A percentile compares a stretch with the other conserved stretches of the same genome.
phyloP scores from a whole-genome alignment of 129 eudicot species.

The Helianthus tuberosus region DNA sequence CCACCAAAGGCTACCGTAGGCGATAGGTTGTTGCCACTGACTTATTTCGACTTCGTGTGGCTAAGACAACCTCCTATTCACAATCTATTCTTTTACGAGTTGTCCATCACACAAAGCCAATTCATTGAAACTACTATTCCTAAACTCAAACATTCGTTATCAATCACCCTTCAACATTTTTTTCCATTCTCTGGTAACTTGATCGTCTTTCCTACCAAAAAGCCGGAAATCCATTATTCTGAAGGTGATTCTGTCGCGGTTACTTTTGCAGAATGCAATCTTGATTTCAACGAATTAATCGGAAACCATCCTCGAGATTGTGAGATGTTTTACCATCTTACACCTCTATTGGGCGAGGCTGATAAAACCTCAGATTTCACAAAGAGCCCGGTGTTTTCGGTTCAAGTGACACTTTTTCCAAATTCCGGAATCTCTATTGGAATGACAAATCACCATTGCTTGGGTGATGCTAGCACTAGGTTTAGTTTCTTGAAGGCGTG shows the following conservation, averaged over 20 bases:
- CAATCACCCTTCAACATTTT: constrained; percentile 42
- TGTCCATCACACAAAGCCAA: constrained; percentile 28
- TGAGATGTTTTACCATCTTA: constrained; percentile 32
- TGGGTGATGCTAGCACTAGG: constrained; percentile 1
- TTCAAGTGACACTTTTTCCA: constrained; percentile 48
- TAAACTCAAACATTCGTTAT: constrained; percentile 39
- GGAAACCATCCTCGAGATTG: constrained; percentile 32
- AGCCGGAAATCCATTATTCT: constrained; percentile 30
- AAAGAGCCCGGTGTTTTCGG: constrained; percentile 20
- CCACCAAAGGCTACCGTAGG: constrained; percentile 33
- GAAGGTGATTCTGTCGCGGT: constrained; percentile 32
- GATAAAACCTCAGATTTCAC: not conserved
- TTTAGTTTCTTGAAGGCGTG: constrained; percentile 23
- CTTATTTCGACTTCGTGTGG: constrained; percentile 45
- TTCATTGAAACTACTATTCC: constrained; percentile 37
- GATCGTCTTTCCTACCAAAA: constrained; percentile 1
- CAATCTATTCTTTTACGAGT: constrained; percentile 43
- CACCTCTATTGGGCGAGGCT: constrained; percentile 23
- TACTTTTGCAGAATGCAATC: constrained; percentile 28
- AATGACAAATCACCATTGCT: not conserved
- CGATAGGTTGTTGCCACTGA: constrained; percentile 34
- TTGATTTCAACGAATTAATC: constrained; percentile 31
- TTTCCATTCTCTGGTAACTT: constrained; percentile 43
- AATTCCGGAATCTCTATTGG: constrained; percentile 40
- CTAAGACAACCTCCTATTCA: constrained; percentile 35